A percentile compares a stretch with the other conserved stretches of the same genome.
phyloP scores from a whole-genome alignment of 805 yeast species.

The Myxozyma sirexii region DNA sequence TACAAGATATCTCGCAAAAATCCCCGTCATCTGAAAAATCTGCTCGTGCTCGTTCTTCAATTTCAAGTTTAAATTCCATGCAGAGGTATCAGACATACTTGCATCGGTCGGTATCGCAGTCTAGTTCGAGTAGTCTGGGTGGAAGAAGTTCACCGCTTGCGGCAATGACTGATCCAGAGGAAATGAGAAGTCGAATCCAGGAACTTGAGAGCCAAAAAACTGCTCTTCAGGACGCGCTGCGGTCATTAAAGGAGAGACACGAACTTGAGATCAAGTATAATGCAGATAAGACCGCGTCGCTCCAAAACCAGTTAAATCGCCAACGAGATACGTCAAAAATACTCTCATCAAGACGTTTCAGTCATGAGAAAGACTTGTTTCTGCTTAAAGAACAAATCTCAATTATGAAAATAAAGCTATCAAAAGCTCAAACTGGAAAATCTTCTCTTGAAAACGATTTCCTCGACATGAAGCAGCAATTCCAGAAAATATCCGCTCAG shows the following conservation, averaged over 20 bases:
- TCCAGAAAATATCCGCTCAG: background rate
- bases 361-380: conserved; percentile 11
- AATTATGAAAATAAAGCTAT: conserved; percentile 32
- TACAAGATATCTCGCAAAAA: conserved; percentile 21
- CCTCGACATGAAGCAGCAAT: conserved; percentile 6
- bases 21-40: conserved; percentile 10
- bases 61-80: conserved; percentile 10
- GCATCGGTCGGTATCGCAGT: background rate
- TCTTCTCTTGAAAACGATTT: conserved; percentile 17
- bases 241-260: conserved; percentile 46
- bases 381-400: conserved; percentile 34
- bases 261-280: conserved; percentile 43
- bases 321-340: conserved; percentile 18
- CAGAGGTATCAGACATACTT: background rate
- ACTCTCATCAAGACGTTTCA: conserved; percentile 10
- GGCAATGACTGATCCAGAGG: conserved; percentile 14
- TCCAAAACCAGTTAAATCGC: conserved; percentile 18
- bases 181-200: conserved; percentile 5
- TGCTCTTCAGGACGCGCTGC: conserved; percentile 46
- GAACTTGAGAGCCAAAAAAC: conserved; percentile 43
- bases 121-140: background rate
- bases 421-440: conserved; percentile 42
- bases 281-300: conserved; percentile 2
- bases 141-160: background rate
- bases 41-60: conserved; percentile 10